Percentiles rank a stretch among this genome's conserved stretches.
These are phyloP conservation scores for Beauveria bassiana DNA, from an alignment of 2,329 filamentous ascomycete species.

Conservation along the genomic window DNA sequence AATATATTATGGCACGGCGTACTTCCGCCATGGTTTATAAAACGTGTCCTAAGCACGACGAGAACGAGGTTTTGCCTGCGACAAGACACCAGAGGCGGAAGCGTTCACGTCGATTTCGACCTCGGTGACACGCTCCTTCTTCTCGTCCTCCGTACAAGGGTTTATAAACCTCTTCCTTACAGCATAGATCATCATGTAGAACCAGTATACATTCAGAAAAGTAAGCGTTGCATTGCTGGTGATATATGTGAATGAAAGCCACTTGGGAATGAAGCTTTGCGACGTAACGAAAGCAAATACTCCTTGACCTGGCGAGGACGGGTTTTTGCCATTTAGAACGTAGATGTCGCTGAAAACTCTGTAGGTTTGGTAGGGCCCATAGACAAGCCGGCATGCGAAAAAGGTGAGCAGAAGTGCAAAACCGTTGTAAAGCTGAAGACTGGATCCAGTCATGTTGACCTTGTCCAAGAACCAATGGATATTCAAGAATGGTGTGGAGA, in stretches of 20 bases:
- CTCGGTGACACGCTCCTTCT: slow-evolving; percentile 21
- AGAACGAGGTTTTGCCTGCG: neutral
- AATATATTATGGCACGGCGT: neutral
- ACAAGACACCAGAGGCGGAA: slow-evolving; percentile 21
- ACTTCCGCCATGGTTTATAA: neutral
- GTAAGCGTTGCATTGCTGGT: slow-evolving; percentile 66
- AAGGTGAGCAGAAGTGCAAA: slow-evolving; percentile 64
- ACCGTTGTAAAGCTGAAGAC: slow-evolving; percentile 69
- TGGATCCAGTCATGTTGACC: slow-evolving; percentile 68
- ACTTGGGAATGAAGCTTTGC: slow-evolving; percentile 52
- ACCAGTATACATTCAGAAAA: slow-evolving; percentile 76
- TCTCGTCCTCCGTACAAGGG: slow-evolving; percentile 25
- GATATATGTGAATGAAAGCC: slow-evolving; percentile 63
- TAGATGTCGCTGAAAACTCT: slow-evolving; percentile 65
- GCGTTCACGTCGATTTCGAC: slow-evolving; percentile 23
- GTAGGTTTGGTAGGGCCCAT: slow-evolving; percentile 66
- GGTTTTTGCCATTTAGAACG: slow-evolving; percentile 33
- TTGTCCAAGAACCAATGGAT: slow-evolving; percentile 93
- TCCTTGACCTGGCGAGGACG: slow-evolving; percentile 26
- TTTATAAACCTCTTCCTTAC: slow-evolving; percentile 65
- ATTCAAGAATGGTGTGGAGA: slow-evolving; percentile 78
- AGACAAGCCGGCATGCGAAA: slow-evolving; percentile 69
- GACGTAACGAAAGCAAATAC: slow-evolving; percentile 38
- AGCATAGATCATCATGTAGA: slow-evolving; percentile 76
- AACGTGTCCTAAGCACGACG: neutral